phyloP scores from a whole-genome alignment of 1,284 basidiomycete genomes.

The Pyrrhoderma lamaoense region DNA sequence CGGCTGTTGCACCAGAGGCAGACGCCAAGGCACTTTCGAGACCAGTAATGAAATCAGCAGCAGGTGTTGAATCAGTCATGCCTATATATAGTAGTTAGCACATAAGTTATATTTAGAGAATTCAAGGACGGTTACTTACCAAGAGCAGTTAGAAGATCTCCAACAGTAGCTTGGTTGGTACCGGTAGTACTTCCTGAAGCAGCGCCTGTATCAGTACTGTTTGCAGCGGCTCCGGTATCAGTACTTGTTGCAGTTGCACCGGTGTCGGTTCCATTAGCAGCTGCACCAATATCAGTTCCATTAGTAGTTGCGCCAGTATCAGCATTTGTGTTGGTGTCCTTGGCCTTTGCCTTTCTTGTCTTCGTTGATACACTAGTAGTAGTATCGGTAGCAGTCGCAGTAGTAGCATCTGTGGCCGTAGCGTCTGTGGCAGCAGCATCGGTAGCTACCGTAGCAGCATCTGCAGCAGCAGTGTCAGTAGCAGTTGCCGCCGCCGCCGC shows the following conservation, averaged over 20 bases:
- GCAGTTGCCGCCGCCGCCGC: neutral
- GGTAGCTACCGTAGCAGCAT: neutral
- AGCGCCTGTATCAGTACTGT: neutral
- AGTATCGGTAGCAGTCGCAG: constrained; percentile 2
- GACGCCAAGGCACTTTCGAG: neutral
- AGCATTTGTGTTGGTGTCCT: neutral
- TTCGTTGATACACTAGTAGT: neutral
- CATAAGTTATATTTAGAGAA: neutral
- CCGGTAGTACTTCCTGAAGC: neutral
- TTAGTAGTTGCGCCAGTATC: neutral
- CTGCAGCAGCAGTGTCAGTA: neutral
- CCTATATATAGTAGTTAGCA: neutral
- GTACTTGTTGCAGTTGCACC: neutral
- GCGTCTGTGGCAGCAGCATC: neutral
- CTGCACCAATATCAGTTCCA: neutral
- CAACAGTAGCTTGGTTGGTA: neutral
- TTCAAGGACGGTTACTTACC: neutral
- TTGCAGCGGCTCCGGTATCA: neutral
- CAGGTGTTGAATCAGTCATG: neutral
- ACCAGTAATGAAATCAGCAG: neutral
- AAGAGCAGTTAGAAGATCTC: neutral
- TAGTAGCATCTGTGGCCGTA: neutral
- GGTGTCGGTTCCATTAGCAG: neutral
- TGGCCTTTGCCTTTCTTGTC: neutral
- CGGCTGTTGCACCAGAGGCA: neutral